phyloP scores from a whole-genome alignment of 192 early-diverging fungal genomes.

The Coemansia sp. region DNA sequence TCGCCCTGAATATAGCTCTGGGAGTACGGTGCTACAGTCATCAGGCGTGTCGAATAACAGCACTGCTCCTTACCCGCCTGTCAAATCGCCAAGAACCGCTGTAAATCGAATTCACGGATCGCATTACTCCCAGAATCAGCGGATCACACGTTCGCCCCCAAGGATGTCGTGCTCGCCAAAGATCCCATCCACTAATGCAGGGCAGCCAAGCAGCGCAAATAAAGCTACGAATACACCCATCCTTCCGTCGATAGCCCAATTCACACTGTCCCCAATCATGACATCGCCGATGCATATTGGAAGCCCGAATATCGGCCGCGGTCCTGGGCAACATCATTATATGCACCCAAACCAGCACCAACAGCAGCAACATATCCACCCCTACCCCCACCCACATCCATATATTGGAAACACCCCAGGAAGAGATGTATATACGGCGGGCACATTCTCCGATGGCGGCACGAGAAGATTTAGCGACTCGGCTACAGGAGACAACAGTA shows the following conservation, averaged over 20 bases:
- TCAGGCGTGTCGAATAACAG: background rate
- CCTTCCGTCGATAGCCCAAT: constrained; percentile 37
- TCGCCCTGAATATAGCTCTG: constrained; percentile 14
- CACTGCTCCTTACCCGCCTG: background rate
- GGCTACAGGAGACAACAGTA: constrained; percentile 21
- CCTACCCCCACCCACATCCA: background rate
- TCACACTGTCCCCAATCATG: constrained; percentile 12
- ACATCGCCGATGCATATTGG: constrained; percentile 28
- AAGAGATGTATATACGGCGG: constrained; percentile 15
- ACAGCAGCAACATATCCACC: background rate
- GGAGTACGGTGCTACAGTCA: background rate
- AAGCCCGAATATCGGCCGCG: constrained; percentile 9
- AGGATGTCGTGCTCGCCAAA: constrained; percentile 26
- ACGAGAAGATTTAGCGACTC: constrained; percentile 33
- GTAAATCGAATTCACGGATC: background rate
- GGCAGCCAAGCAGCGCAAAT: background rate
- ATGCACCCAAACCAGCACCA: constrained; percentile 11
- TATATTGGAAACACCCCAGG: background rate
- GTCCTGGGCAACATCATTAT: constrained; percentile 2
- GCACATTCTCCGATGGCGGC: background rate
- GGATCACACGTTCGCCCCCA: constrained; percentile 29
- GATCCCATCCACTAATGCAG: background rate
- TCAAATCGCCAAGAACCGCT: constrained; percentile 1
- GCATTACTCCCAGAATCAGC: constrained; percentile 9
- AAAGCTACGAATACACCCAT: background rate